Evolutionary conservation across 306 rosid genomes (phyloP), one percentile per base, ranked within the genome.

Genomic region (Betula pendula): DNA sequence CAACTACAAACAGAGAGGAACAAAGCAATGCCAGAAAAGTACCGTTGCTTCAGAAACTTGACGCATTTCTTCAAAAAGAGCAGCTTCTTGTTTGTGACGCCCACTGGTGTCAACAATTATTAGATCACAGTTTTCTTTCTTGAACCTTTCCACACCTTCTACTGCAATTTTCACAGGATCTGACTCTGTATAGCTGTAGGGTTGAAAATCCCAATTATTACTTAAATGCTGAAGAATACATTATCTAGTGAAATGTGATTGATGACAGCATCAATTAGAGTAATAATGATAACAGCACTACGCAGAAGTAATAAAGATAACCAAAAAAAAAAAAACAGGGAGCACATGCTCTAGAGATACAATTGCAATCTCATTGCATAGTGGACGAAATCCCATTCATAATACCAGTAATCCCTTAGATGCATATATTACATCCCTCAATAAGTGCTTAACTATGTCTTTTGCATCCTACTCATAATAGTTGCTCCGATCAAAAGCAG

Each of bases 1-100:
- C 8, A 48, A 24, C 52, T 29, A 66, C 49, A 76, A 12, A 58
- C 35, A 59, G 20, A 69, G 16, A 52, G 49, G 65, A 68, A 49
- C 62, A 56, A 11, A 43, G 49, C 31, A 81, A 75, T 58, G 49
- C 77, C 43, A 81, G 68, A 73, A 88, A 48, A 70, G n/a, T 88
- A 92, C 97, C 78, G 97, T 89, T 62, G 98, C 96, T 88, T 90
- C 94, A 12, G 97, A 86, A 86, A 91, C 92, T 89, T 91, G 97
- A 20, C 96, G 90, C 97, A 90, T 91, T 84, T 93, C 98, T 84
- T 93, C 98, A 85, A 87, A 93, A 79, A 93, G 96, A 78, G 93
- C 92, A 73, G 88, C 89, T 81, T 93, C 97, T 77, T 91, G 98
- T 73, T 90, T 88, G 86, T 93, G 97, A 66, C 92, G 88, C 79